Evolutionary conservation across 441 rosid species (phyloP), one percentile per base, ranked within the genome.

Genomic region (Erysimum cheiri): DNA sequence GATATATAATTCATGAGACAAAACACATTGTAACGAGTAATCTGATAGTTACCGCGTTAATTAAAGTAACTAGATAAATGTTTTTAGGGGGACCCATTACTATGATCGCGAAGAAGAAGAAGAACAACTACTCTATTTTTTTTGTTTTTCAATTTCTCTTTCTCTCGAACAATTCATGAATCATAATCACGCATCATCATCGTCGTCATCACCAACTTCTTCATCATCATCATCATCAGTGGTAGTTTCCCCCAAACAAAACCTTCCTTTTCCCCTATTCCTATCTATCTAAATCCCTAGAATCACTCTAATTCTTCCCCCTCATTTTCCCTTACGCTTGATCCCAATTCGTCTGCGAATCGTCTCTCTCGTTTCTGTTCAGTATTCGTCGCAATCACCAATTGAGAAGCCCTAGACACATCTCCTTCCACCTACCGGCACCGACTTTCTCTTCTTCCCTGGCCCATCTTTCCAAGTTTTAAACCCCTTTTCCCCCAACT

Each of bases 151-250:
- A 9, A 4, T 19, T 13, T 22, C 31, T 31, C 1, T 46, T 73
- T 70, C 79, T 48, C 48, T 41, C 17, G 35, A 39, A 57, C 40
- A 50, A 52, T 69, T 50, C 65, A 41, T 69, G 71, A 69, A 69
- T 64, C 67, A 50, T 63, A 69, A 69, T 40, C 63, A 74, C 70
- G 60, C 64, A 54, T 74, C 72, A 48, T 70, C 75, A 9, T 64
- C 72, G 31, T 75, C 78, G 70, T 75, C 78, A 58, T 48, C 66
- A 69, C 75, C 75, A 75, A 70, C 79, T 69, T 69, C 68, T 43
- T 60, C 70, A 2, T 69, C 71, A 31, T 69, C 77, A 31, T 69
- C 77, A 15, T 44, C 67, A 19, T 62, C 70, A 62, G 56, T 63
- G 28, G 3, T 26, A 26, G 74, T 36, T 33, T 32, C 32, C 47